Conservation (phyloP, 2,329 filamentous ascomycete species). For the Tolypocladium nubicola region DNA sequence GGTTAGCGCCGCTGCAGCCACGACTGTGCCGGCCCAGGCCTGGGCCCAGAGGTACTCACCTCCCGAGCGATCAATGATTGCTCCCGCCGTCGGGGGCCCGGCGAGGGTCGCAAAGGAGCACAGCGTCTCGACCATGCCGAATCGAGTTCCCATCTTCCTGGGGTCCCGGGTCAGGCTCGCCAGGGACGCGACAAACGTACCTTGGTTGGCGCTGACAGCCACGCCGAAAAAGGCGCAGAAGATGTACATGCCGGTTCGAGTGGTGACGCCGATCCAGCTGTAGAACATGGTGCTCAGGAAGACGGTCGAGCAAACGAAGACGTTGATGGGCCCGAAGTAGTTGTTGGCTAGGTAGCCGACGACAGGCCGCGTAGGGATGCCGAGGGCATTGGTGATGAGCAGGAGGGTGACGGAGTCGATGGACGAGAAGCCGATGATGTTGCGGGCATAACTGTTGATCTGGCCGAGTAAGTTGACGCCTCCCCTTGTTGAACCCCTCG, state of each 20-base stretch:
- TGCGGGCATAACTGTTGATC: slow-evolving; percentile 33
- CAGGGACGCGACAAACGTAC: slow-evolving; percentile 27
- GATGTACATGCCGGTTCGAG: slow-evolving; percentile 26
- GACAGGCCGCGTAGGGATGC: slow-evolving; percentile 42
- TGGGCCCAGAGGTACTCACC: slow-evolving; percentile 33
- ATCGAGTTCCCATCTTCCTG: slow-evolving; percentile 31
- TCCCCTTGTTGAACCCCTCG: neutral
- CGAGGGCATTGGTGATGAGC: slow-evolving; percentile 45
- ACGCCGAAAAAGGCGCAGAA: slow-evolving; percentile 35
- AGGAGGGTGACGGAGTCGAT: slow-evolving; percentile 42
- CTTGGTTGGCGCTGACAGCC: slow-evolving; percentile 30
- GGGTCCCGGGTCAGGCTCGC: slow-evolving; percentile 31
- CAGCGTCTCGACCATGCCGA: slow-evolving; percentile 34
- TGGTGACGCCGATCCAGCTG: slow-evolving; percentile 43
- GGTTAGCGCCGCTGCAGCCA: slow-evolving; percentile 20
- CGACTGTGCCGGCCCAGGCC: slow-evolving; percentile 33
- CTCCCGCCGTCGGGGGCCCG: slow-evolving; percentile 32
- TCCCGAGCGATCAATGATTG: slow-evolving; percentile 29
- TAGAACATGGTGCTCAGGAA: slow-evolving; percentile 37
- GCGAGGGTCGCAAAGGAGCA: slow-evolving; percentile 31
- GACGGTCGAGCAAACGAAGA: slow-evolving; percentile 36
- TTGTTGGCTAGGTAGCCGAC: slow-evolving; percentile 42
- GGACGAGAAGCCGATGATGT: slow-evolving; percentile 33
- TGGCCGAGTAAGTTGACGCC: slow-evolving; percentile 8
- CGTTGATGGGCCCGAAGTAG: slow-evolving; percentile 42